Percentiles rank a stretch among this genome's conserved stretches.
phyloP scores from a whole-genome alignment of 306 rosid genomes.

The Citrullus colocynthis region DNA sequence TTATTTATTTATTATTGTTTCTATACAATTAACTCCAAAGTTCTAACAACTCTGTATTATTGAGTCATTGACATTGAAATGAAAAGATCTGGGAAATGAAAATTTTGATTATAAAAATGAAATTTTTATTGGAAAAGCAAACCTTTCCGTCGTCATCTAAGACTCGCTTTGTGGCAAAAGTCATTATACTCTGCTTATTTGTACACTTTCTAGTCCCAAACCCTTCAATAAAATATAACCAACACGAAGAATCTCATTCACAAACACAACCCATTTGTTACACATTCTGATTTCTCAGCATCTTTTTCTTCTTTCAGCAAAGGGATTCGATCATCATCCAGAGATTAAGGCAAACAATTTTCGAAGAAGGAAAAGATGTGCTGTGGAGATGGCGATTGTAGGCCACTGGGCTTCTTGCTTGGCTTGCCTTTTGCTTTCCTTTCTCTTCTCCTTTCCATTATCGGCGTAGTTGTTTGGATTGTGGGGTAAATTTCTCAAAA shows the following conservation, averaged over 20 bases:
- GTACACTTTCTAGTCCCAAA: not conserved
- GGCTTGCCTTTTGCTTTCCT: constrained; percentile 87
- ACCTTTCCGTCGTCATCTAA: not conserved
- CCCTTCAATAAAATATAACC: not conserved
- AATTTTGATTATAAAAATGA: not conserved
- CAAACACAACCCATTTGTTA: not conserved
- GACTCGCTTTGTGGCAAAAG: not conserved
- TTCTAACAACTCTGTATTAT: not conserved
- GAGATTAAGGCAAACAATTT: not conserved
- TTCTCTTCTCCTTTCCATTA: constrained; percentile 50
- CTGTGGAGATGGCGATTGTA: constrained; percentile 62
- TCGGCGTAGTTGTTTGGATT: constrained; percentile 63
- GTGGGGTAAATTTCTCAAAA: constrained; percentile 35
- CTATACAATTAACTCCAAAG: no score
- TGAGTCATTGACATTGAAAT: not conserved
- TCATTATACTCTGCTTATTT: not conserved
- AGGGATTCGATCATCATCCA: not conserved
- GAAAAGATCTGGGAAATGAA: not conserved
- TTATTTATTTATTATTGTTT: no score
- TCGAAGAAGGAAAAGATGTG: constrained; percentile 26
- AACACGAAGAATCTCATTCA: not conserved
- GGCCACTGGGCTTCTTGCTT: constrained; percentile 79
- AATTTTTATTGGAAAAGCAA: not conserved
- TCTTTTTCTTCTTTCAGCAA: not conserved
- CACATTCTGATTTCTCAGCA: not conserved